Evolutionary conservation across 2,329 filamentous ascomycete genomes (phyloP).

Genomic region (Aspergillus pseudoviridinutans): DNA sequence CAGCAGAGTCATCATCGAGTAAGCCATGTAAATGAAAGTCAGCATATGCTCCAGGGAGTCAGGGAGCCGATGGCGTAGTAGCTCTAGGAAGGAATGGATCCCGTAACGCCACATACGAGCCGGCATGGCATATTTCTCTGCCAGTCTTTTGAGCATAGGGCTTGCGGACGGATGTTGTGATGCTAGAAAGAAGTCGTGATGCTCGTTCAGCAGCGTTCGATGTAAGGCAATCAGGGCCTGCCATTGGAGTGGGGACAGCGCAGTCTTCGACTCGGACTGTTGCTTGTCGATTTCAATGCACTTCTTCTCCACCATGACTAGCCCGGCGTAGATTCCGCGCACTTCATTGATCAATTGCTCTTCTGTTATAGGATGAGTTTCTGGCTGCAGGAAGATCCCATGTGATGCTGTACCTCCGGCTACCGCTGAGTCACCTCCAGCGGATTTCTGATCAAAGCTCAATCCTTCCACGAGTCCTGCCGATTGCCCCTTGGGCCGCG

Average conservation of each 20-base stretch:
- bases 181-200: constrained; percentile 82
- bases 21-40: constrained; percentile 82
- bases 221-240: constrained; percentile 80
- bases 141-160: constrained; percentile 61
- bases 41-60: constrained; percentile 83
- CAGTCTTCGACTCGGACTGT: constrained; percentile 52
- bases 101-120: constrained; percentile 92
- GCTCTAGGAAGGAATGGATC: constrained; percentile 78
- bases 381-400: constrained; percentile 52
- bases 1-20: constrained; percentile 82
- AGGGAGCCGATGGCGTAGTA: constrained; percentile 70
- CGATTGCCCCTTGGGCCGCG: constrained; percentile 6
- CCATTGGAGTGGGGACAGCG: constrained; percentile 67
- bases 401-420: constrained; percentile 23
- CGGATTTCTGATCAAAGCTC: constrained; percentile 14
- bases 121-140: constrained; percentile 84
- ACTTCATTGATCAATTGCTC: constrained; percentile 78
- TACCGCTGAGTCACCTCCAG: constrained; percentile 15
- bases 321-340: constrained; percentile 59
- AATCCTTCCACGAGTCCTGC: constrained; percentile 12
- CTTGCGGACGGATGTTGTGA: constrained; percentile 80
- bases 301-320: constrained; percentile 83
- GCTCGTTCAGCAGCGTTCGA: constrained; percentile 73
- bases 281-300: constrained; percentile 77
- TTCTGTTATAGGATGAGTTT: constrained; percentile 67